Evolutionary conservation across 2,329 filamentous ascomycete species (phyloP).

Genomic region (Onygenales sp.): DNA sequence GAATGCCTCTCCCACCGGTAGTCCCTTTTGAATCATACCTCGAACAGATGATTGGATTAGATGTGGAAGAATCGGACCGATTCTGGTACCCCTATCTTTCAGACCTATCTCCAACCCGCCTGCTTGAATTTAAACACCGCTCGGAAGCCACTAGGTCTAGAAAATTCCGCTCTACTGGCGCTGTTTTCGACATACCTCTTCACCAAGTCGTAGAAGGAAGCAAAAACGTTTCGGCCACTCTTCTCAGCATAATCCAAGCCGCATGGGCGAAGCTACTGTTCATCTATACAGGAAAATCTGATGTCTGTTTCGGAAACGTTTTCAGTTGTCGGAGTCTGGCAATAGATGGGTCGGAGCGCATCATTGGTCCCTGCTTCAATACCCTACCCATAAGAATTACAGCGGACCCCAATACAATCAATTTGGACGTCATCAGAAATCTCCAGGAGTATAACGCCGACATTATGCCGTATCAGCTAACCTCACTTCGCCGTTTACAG

Average conservation of each 20-base stretch:
- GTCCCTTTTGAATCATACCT: constrained; percentile 58
- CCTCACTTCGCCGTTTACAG: constrained; percentile 64
- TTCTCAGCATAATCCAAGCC: constrained; percentile 61
- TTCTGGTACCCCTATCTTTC: constrained; percentile 59
- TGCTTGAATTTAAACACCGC: constrained; percentile 1
- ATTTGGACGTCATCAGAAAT: constrained; percentile 48
- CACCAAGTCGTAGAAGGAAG: constrained; percentile 38
- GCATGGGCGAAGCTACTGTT: constrained; percentile 61
- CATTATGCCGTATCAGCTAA: constrained; percentile 61
- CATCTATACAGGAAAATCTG: constrained; percentile 44
- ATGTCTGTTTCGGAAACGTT: constrained; percentile 82
- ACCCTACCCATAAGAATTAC: constrained; percentile 64
- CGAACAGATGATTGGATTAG: constrained; percentile 42
- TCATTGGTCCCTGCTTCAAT: constrained; percentile 90
- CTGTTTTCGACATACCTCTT: constrained; percentile 23
- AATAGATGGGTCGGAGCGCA: constrained; percentile 55
- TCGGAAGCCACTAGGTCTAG: background rate
- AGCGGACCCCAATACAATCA: constrained; percentile 39
- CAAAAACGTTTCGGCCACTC: constrained; percentile 47
- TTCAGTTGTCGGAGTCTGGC: constrained; percentile 64
- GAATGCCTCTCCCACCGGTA: constrained; percentile 37
- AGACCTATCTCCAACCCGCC: constrained; percentile 40
- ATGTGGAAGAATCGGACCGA: constrained; percentile 40
- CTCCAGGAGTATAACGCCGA: constrained; percentile 55
- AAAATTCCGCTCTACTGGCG: background rate